Conservation (phyloP, 106 monocot genomes). For the Platanthera guangdongensis region DNA sequence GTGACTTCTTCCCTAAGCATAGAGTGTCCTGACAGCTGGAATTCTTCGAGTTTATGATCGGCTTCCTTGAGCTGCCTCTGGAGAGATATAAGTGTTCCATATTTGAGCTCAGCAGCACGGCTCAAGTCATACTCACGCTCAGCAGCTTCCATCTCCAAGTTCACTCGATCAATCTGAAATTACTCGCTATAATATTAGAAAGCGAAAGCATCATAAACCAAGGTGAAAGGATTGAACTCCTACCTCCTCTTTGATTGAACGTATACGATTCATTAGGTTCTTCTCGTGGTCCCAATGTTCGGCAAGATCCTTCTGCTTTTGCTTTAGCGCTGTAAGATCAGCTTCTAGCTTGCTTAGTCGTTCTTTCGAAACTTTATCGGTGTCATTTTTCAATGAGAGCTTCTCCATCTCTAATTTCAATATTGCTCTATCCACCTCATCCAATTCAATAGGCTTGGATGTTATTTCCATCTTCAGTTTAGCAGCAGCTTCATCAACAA, state of each 20-base stretch:
- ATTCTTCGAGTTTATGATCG: conserved; percentile 69
- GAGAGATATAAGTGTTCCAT: conserved; percentile 71
- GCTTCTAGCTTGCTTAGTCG: conserved; percentile 68
- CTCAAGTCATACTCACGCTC: conserved; percentile 86
- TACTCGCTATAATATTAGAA: background rate
- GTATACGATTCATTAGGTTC: conserved; percentile 65
- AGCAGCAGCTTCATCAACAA: conserved; percentile 87
- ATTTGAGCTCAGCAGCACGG: conserved; percentile 91
- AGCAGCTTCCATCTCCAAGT: conserved; percentile 91
- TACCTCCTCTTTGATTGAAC: conserved; percentile 92
- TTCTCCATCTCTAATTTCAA: conserved; percentile 98
- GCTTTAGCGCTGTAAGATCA: conserved; percentile 61
- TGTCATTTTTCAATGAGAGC: conserved; percentile 84
- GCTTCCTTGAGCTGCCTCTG: conserved; percentile 74
- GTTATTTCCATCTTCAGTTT: conserved; percentile 96
- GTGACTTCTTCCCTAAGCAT: conserved; percentile 91
- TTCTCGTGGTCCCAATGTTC: conserved; percentile 81
- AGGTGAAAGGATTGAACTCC: background rate
- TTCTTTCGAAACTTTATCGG: conserved; percentile 86
- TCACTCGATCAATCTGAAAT: conserved; percentile 76
- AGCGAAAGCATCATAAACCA: background rate
- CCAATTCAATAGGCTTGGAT: conserved; percentile 90
- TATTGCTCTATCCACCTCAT: conserved; percentile 85
- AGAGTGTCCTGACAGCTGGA: conserved; percentile 65
- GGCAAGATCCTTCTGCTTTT: conserved; percentile 63